A percentile compares a stretch with the other conserved stretches of the same genome.
These are phyloP conservation scores for Kernera saxatilis DNA, from an alignment of 345 rosid genomes.

Conservation along the genomic window DNA sequence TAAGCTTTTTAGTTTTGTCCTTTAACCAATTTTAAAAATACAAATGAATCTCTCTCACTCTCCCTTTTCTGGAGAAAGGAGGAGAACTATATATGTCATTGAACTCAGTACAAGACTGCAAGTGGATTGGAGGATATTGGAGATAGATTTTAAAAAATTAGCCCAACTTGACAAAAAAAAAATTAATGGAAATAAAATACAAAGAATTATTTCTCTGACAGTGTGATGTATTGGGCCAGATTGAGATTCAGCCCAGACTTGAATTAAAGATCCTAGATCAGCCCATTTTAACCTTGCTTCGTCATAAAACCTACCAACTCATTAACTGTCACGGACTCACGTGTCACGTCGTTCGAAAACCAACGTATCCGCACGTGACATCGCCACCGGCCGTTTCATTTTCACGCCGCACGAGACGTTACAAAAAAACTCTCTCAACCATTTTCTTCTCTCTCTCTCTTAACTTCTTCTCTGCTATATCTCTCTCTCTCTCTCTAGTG, in stretches of 20 bases:
- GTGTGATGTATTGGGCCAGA: neutral
- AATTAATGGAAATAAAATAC: no score
- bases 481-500: neutral
- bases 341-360: slow-evolving; percentile 23
- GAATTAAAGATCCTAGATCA: neutral
- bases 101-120: neutral
- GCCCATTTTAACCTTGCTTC: neutral
- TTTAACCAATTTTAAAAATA: neutral
- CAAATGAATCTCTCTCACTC: neutral
- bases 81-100: neutral
- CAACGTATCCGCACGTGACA: slow-evolving; percentile 27
- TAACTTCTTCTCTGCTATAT: neutral
- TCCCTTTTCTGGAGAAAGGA: neutral
- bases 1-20: neutral
- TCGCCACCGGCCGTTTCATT: slow-evolving; percentile 13
- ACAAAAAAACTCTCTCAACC: neutral
- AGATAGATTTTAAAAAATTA: neutral
- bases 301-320: neutral
- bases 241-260: neutral
- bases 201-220: no score
- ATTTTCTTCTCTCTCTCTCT: neutral
- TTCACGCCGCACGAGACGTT: slow-evolving; percentile 23
- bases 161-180: neutral
- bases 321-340: slow-evolving; percentile 10
- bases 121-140: neutral